These are phyloP conservation scores for Mycena alexandri DNA, from an alignment of 768 basidiomycete genomes.

Conservation along the genomic window DNA sequence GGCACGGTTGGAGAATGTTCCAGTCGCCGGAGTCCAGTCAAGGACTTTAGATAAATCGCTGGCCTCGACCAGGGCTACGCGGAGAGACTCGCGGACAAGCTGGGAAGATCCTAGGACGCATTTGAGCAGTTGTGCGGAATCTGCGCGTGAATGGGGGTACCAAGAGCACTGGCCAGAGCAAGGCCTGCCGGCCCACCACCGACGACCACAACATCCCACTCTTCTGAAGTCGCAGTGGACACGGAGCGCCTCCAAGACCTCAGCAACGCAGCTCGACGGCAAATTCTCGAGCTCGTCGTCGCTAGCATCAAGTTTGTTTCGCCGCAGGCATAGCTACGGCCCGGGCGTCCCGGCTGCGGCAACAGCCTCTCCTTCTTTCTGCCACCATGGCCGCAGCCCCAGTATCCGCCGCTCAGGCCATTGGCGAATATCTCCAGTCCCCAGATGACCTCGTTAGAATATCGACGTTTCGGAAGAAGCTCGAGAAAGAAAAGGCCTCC, in stretches of 20 bases:
- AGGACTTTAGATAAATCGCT: constrained; percentile 77
- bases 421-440: constrained; percentile 91
- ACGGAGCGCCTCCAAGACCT: constrained; percentile 19
- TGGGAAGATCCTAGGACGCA: constrained; percentile 65
- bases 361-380: neutral
- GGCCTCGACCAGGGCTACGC: constrained; percentile 85
- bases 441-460: constrained; percentile 95
- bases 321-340: no score
- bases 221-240: constrained; percentile 47
- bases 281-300: constrained; percentile 24
- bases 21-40: constrained; percentile 70
- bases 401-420: constrained; percentile 86
- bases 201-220: constrained; percentile 92
- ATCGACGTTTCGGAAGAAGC: constrained; percentile 88
- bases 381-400: constrained; percentile 59
- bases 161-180: constrained; percentile 87
- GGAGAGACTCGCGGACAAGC: constrained; percentile 62
- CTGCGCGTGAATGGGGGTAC: constrained; percentile 55
- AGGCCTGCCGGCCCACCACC: constrained; percentile 95
- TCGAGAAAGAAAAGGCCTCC: constrained; percentile 96
- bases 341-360: neutral
- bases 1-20: constrained; percentile 83
- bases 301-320: neutral
- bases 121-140: neutral
- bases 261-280: constrained; percentile 26